Percentiles rank a stretch among this genome's conserved stretches.
Conservation (phyloP, 2,329 filamentous ascomycete genomes). For the Phyllosticta ampelicida region DNA sequence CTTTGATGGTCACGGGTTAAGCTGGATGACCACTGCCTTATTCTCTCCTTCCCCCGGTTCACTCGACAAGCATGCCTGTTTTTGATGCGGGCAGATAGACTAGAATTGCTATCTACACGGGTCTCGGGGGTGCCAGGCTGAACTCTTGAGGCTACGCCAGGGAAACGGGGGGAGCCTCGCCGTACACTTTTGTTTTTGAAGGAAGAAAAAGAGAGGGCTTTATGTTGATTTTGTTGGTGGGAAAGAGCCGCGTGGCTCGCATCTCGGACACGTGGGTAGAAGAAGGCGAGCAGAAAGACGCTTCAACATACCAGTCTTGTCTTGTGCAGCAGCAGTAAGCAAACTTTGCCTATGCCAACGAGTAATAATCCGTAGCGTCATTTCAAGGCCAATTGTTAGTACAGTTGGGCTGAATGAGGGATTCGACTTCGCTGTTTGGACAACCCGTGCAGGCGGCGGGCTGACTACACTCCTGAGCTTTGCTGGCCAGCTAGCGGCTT, state of each 20-base stretch:
- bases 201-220: not conserved
- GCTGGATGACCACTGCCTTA: constrained; percentile 49
- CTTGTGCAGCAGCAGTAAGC: not conserved
- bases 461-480: not conserved
- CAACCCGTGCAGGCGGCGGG: not conserved
- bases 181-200: not conserved
- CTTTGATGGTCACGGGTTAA: constrained; percentile 40
- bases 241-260: not conserved
- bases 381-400: not conserved
- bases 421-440: not conserved
- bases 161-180: not conserved
- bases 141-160: not conserved
- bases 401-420: not conserved
- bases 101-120: constrained; percentile 2
- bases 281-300: not conserved
- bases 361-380: not conserved
- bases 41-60: not conserved
- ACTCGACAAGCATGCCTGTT: not conserved
- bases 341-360: not conserved
- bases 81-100: not conserved
- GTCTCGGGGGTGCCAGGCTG: not conserved
- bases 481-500: not conserved
- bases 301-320: constrained; percentile 9
- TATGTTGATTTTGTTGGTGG: not conserved
- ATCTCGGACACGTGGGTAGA: constrained; percentile 2